Evolutionary conservation across 1,284 basidiomycete species (phyloP).

Genomic region (Tilletia setariae): DNA sequence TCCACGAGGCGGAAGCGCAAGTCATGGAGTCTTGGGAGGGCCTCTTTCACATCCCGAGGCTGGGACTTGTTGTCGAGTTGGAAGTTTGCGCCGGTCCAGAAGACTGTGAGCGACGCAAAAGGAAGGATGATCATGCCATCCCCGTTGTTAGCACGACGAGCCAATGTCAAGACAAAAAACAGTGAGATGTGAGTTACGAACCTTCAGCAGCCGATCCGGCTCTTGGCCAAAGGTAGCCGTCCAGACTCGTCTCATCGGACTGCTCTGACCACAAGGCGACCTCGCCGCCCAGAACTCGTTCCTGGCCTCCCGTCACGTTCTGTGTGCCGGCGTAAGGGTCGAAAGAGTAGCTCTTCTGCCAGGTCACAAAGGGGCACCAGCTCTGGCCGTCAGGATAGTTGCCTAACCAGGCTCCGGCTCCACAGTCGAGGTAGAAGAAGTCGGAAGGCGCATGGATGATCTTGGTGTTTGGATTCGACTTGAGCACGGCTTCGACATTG

Average conservation of each 20-base stretch:
- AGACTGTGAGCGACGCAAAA: slow-evolving; percentile 56
- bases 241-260: slow-evolving; percentile 68
- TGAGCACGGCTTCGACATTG: slow-evolving; percentile 63
- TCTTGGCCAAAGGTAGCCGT: slow-evolving; percentile 71
- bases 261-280: slow-evolving; percentile 77
- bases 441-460: slow-evolving; percentile 61
- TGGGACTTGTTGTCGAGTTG: slow-evolving; percentile 46
- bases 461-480: slow-evolving; percentile 65
- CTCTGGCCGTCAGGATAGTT: slow-evolving; percentile 58
- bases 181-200: neutral
- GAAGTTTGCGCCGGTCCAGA: slow-evolving; percentile 67
- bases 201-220: slow-evolving; percentile 71
- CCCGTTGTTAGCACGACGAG: no score
- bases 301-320: slow-evolving; percentile 55
- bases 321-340: slow-evolving; percentile 59
- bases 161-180: no score
- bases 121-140: neutral
- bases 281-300: slow-evolving; percentile 68
- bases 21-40: slow-evolving; percentile 74
- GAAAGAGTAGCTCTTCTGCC: slow-evolving; percentile 65
- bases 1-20: slow-evolving; percentile 64
- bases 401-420: slow-evolving; percentile 75
- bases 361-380: slow-evolving; percentile 59
- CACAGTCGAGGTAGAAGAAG: slow-evolving; percentile 70
- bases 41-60: slow-evolving; percentile 62